Conservation (phyloP, 2,329 filamentous ascomycete genomes). For the Colletotrichum costaricense region DNA sequence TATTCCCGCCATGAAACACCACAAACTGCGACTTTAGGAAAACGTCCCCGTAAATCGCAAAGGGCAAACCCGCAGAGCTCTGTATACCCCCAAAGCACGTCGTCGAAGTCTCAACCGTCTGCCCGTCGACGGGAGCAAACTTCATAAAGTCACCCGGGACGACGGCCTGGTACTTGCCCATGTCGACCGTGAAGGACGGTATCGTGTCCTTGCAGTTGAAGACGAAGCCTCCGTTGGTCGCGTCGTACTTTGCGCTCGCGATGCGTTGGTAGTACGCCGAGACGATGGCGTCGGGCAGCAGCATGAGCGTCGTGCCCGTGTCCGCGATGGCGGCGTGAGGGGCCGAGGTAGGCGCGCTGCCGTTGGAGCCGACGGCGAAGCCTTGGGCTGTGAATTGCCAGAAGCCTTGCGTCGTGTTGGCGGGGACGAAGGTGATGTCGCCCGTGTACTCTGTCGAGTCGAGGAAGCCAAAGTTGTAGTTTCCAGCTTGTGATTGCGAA, state of each 20-base stretch:
- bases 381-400: constrained; percentile 71
- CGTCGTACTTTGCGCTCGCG: constrained; percentile 58
- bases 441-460: constrained; percentile 69
- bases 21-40: constrained; percentile 58
- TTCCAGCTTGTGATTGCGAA: constrained; percentile 41
- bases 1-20: constrained; percentile 50
- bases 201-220: constrained; percentile 66
- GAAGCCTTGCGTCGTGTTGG: constrained; percentile 68
- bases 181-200: constrained; percentile 53
- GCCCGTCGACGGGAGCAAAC: constrained; percentile 44
- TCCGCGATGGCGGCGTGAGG: constrained; percentile 69
- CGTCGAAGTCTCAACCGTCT: constrained; percentile 26
- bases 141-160: constrained; percentile 52
- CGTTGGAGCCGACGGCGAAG: constrained; percentile 60
- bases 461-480: constrained; percentile 58
- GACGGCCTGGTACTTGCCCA: constrained; percentile 47
- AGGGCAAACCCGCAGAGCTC: constrained; percentile 47
- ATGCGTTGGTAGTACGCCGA: constrained; percentile 70
- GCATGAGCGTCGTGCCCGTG: constrained; percentile 76
- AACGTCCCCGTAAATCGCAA: constrained; percentile 54
- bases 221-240: constrained; percentile 63
- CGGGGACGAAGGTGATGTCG: constrained; percentile 64
- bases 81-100: constrained; percentile 53
- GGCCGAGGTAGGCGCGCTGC: constrained; percentile 24
- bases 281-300: constrained; percentile 65